Conservation (phyloP, 768 basidiomycete genomes). For the Scleroderma bovista region DNA sequence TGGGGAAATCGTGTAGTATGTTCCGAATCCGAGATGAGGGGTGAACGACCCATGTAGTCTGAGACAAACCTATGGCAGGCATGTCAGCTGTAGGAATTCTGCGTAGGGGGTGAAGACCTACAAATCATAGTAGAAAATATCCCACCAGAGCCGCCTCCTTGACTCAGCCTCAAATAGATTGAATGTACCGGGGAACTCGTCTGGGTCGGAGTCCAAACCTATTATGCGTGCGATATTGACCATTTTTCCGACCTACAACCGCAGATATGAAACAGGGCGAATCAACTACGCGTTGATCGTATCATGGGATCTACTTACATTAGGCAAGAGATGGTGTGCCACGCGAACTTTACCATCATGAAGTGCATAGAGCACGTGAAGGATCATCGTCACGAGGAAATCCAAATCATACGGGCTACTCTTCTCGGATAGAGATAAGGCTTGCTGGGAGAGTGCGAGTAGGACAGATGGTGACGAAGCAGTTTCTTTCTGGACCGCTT, state of each 20-base stretch:
- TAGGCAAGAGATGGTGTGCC: slow-evolving; percentile 27
- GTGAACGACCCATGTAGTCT: slow-evolving; percentile 59
- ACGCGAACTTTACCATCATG: slow-evolving; percentile 46
- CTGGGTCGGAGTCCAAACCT: slow-evolving; percentile 58
- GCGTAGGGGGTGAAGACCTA: slow-evolving; percentile 33
- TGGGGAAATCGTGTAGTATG: slow-evolving; percentile 52
- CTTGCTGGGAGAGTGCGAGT: slow-evolving; percentile 45
- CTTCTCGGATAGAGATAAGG: slow-evolving; percentile 39
- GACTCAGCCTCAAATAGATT: slow-evolving; percentile 47
- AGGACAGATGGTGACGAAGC: slow-evolving; percentile 33
- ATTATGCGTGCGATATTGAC: slow-evolving; percentile 60
- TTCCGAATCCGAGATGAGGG: slow-evolving; percentile 51
- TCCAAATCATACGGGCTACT: slow-evolving; percentile 46
- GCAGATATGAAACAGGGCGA: slow-evolving; percentile 7
- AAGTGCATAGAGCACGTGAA: slow-evolving; percentile 50
- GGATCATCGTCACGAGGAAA: slow-evolving; percentile 51
- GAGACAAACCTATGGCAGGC: slow-evolving; percentile 52
- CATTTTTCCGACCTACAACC: slow-evolving; percentile 57
- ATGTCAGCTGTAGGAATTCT: slow-evolving; percentile 8
- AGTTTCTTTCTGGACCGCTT: slow-evolving; percentile 25
- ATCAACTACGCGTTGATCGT: slow-evolving; percentile 23
- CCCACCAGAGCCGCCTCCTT: slow-evolving; percentile 69
- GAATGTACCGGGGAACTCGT: slow-evolving; percentile 43
- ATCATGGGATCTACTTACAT: slow-evolving; percentile 16
- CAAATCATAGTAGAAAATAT: slow-evolving; percentile 73